Evolutionary conservation across 2,329 filamentous ascomycete species (phyloP), one percentile per base, ranked within the genome.

Genomic region (Didymellaceae sp.): DNA sequence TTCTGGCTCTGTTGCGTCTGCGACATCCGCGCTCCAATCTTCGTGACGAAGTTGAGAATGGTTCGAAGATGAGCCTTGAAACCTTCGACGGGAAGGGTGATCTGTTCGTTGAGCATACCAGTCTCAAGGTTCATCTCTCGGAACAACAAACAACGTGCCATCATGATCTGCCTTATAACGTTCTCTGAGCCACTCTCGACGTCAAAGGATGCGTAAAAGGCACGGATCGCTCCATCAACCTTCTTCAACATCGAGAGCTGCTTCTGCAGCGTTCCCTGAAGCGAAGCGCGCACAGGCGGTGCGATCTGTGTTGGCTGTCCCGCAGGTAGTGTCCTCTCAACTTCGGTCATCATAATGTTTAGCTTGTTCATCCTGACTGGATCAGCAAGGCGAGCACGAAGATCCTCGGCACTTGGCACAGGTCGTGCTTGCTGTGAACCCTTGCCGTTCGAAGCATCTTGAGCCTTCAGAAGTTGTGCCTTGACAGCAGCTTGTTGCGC

Each of bases 401-500:
- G 49, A 33, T 70, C 66, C 20, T 69, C 62, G 6, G 53, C 35
- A 16, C 44, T 62, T 5, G 58, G 58, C 28, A 62, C 50, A 17
- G 57, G 37, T 21, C 61, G 59, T 33, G 57, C 48, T 34, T 67
- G 64, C 44, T 63, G 64, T 31, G 65, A 61, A 35, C 52, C 39
- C 57, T 68, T 66, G 53, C 63, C 66, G 33, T 59, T 67, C 6
- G 67, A 65, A 16, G 64, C 57, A 50, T 69, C 65, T 43, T 73
- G 69, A 2, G 67, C 69, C 45, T 68, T 71, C 31, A 71, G 54
- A 13, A 73, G 51, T 30, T 71, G 68, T 11, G 62, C 63, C 34
- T 62, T 68, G 38, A 68, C 61, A 17, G 67, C 65, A 32, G 62
- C 58, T 44, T 72, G 69, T 35, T 72, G 70, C 28, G 62, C 51